Base-by-base conservation (phyloP, 2,329 filamentous ascomycete species). In the Alternaria sp. region DNA sequence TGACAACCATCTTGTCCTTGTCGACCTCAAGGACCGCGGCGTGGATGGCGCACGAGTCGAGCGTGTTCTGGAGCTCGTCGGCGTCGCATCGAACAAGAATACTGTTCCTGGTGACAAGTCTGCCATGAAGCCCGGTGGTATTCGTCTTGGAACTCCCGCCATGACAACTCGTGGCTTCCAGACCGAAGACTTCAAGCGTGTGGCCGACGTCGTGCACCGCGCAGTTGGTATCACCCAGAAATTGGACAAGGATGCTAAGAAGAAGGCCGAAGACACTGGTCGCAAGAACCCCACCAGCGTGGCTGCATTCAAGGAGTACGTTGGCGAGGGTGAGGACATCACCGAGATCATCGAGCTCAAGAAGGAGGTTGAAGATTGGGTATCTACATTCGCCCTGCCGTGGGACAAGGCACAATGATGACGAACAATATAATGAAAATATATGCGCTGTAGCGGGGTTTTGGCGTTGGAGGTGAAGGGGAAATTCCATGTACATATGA, bases 51-150 rank as follows among this genome's bases (percentile, higher is more conserved):
- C 95, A 59, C 93, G 95, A 80, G 91, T 98, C 42, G 95, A 99
- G 87, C 90, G 92, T 64, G 91, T 99, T 61, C 90, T 99, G 20
- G 95, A 99, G 85, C 91, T 96, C 81, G 95, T 97, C 83, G 96
- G 97, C 86, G 96, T 99, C 80, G 94, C 95, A 64, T 96, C 93
- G 88, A 99, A 99, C 89, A 99, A 99, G 89, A 99, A 99, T 88
- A 91, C 92, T 62, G 95, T 97, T 61, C 95, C 95, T 41, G 95
- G 95, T 66, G 95, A 99, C 87, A 97, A 96, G 87, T 96, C 92
- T 60, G 95, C 95, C 49, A 88, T 99, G 70, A 97, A 93, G 66
- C 95, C 95, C 55, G 93, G 90, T 76, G 95, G 95, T 85, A 90
- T 99, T 80, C 93, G 95, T 72, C 96, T 99, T 74, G 95, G 95